These are phyloP conservation scores for Sporodiniella umbellata DNA, from an alignment of 371 early-diverging fungal species.

Conservation along the genomic window DNA sequence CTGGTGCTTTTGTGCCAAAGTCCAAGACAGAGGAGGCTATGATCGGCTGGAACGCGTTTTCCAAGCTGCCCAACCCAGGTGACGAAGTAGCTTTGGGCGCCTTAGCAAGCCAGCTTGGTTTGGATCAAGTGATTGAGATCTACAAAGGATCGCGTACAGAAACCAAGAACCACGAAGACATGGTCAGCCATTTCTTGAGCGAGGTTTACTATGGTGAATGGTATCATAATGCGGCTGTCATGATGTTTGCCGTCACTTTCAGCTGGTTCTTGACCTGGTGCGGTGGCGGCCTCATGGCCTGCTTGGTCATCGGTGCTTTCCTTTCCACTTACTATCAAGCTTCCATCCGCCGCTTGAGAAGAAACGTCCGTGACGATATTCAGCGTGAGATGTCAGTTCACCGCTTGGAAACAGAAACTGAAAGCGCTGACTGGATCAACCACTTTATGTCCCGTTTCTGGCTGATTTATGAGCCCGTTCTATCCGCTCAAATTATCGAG, in stretches of 20 bases:
- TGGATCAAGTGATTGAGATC: slow-evolving; percentile 16
- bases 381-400: slow-evolving; percentile 58
- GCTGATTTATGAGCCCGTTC: slow-evolving; percentile 92
- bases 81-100: slow-evolving; percentile 16
- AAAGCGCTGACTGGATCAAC: slow-evolving; percentile 98
- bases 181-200: slow-evolving; percentile 26
- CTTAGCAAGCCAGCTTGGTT: slow-evolving; percentile 12
- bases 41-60: slow-evolving; percentile 37
- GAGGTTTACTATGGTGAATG: slow-evolving; percentile 39
- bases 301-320: slow-evolving; percentile 45
- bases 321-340: slow-evolving; percentile 74
- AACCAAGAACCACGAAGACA: slow-evolving; percentile 10
- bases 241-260: slow-evolving; percentile 29
- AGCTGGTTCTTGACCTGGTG: slow-evolving; percentile 33
- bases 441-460: slow-evolving; percentile 84
- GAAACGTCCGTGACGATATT: slow-evolving; percentile 71
- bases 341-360: slow-evolving; percentile 69
- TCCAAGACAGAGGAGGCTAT: slow-evolving; percentile 5
- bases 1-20: slow-evolving; percentile 11
- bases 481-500: slow-evolving; percentile 79
- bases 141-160: slow-evolving; percentile 17
- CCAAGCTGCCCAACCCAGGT: slow-evolving; percentile 32
- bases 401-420: slow-evolving; percentile 61
- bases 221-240: slow-evolving; percentile 36
- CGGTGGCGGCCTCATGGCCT: slow-evolving; percentile 32